A percentile compares a stretch with the other conserved stretches of the same genome.
Conservation (phyloP, 345 rosid species). For the Populus tremula region DNA sequence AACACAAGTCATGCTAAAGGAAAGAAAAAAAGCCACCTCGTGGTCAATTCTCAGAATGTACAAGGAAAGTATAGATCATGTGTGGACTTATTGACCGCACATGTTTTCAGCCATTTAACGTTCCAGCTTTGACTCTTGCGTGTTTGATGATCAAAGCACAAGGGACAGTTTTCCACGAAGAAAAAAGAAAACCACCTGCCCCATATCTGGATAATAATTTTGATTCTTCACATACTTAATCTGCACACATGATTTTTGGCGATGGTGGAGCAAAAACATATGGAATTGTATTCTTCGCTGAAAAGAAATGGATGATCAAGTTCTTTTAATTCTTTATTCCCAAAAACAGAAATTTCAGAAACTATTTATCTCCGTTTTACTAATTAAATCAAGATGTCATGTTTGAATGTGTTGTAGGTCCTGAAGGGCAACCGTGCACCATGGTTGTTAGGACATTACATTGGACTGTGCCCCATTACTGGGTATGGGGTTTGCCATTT, state of each 20-base stretch:
- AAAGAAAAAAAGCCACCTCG: background rate
- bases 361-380: background rate
- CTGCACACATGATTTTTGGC: background rate
- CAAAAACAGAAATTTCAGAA: too few relatives aligned
- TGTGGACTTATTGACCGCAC: conserved; percentile 2
- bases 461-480: conserved; percentile 83
- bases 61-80: background rate
- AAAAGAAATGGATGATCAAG: background rate
- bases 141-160: background rate
- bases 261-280: background rate
- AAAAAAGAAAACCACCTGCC: too few relatives aligned
- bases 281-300: background rate
- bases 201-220: too few relatives aligned
- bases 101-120: background rate
- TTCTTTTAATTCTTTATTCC: background rate
- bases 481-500: conserved; percentile 90
- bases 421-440: conserved; percentile 63
- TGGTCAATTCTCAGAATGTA: background rate
- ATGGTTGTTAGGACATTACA: conserved; percentile 73
- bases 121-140: background rate
- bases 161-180: too few relatives aligned
- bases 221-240: background rate
- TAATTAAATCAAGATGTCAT: background rate
- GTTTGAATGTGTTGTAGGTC: conserved; percentile 32
- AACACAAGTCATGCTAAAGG: background rate